phyloP scores from a whole-genome alignment of 2,329 filamentous ascomycete species.

The Penicillium glabrum region DNA sequence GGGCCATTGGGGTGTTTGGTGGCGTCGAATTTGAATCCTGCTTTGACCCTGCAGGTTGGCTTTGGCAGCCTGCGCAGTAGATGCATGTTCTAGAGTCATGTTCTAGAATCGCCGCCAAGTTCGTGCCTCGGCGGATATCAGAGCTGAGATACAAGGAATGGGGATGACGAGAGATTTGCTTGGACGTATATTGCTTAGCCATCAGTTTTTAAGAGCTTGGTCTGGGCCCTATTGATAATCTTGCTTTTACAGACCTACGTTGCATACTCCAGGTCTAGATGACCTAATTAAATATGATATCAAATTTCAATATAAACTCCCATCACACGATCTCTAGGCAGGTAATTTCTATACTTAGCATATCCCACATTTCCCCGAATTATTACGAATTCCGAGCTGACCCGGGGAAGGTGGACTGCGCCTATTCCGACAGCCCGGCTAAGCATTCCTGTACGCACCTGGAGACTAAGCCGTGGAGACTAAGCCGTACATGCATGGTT shows the following conservation, averaged over 20 bases:
- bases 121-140: not conserved
- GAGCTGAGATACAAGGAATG: not conserved
- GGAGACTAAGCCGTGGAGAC: not conserved
- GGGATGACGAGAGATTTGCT: not conserved
- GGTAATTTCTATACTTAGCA: not conserved
- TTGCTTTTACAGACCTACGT: not conserved
- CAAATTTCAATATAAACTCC: not conserved
- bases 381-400: not conserved
- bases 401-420: not conserved
- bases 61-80: conserved; percentile 35
- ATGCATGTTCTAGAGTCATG: not conserved
- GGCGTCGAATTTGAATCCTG: conserved; percentile 61
- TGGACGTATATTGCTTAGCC: not conserved
- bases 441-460: conserved; percentile 8
- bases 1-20: conserved; percentile 61
- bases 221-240: not conserved
- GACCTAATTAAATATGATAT: not conserved
- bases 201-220: not conserved
- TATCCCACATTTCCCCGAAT: not conserved
- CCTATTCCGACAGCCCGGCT: conserved; percentile 9
- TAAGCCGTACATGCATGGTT: conserved; percentile 12
- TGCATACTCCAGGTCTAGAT: not conserved
- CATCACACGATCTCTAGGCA: not conserved
- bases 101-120: not conserved
- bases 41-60: conserved; percentile 51